Percentiles rank a stretch among this genome's conserved stretches.
phyloP scores from a whole-genome alignment of 352 stramenopile genomes.

The Pythium plurisporium region DNA sequence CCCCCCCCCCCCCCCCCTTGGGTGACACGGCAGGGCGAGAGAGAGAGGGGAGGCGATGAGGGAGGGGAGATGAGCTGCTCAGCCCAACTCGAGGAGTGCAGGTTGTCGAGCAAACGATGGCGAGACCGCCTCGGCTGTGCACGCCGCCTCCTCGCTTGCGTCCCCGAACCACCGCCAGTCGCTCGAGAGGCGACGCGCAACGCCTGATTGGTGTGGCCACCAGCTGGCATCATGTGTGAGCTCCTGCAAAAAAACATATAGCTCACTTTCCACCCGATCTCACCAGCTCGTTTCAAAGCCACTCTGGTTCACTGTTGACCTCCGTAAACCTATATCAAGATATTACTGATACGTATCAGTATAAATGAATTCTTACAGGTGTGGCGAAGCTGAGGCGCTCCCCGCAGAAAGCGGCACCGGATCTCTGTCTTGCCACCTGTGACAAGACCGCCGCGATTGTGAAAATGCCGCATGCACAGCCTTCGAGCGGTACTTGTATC shows the following conservation, averaged over 20 bases:
- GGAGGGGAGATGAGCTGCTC: too few species aligned
- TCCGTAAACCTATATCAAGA: too few species aligned
- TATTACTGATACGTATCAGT: too few species aligned
- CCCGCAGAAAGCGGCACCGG: conserved; percentile 1
- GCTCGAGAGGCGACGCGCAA: background rate
- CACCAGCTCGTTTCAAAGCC: background rate
- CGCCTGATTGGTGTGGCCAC: background rate
- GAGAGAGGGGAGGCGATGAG: conserved; percentile 5
- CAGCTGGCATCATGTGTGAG: too few species aligned
- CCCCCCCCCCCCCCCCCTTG: background rate
- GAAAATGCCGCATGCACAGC: too few species aligned
- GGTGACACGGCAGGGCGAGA: too few species aligned
- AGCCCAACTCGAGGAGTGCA: too few species aligned
- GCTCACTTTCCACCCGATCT: background rate
- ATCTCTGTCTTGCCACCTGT: background rate
- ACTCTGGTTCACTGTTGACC: too few species aligned
- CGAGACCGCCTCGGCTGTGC: conserved; percentile 6
- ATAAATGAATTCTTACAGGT: too few species aligned
- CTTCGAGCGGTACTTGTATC: too few species aligned
- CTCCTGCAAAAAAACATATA: background rate
- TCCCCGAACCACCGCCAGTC: background rate
- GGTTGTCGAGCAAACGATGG: conserved; percentile 15
- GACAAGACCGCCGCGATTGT: conserved; percentile 1
- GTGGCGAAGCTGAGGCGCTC: too few species aligned
- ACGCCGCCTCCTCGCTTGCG: background rate